These are phyloP conservation scores for Luffa aegyptiaca DNA, from an alignment of 306 rosid genomes.

Conservation along the genomic window DNA sequence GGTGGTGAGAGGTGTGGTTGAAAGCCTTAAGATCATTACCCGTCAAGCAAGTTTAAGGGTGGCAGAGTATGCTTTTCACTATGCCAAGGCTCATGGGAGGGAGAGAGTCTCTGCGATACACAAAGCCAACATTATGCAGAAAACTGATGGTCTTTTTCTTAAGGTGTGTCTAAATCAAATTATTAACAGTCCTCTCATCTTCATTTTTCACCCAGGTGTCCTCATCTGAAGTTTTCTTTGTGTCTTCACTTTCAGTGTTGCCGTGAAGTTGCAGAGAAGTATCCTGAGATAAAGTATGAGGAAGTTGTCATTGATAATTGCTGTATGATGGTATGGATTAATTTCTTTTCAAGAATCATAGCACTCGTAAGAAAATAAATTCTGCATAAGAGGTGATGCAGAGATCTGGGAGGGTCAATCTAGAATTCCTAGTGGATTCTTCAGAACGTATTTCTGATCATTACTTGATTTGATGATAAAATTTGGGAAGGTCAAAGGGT, in stretches of 20 bases:
- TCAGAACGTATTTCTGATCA: background rate
- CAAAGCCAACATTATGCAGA: conserved; percentile 99
- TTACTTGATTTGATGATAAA: background rate
- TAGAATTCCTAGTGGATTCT: conserved; percentile 1
- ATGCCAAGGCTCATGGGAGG: conserved; percentile 91
- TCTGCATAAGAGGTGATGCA: background rate
- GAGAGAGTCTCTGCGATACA: conserved; percentile 95
- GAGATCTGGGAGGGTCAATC: background rate
- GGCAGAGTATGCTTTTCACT: conserved; percentile 97
- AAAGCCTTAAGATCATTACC: conserved; percentile 95
- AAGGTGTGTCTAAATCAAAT: conserved; percentile 19
- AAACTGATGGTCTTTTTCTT: conserved; percentile 95
- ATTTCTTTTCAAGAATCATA: background rate
- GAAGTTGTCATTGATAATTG: conserved; percentile 98
- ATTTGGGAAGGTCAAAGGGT: background rate
- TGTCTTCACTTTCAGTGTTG: conserved; percentile 58
- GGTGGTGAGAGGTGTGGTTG: conserved; percentile 99
- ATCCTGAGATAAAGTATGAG: conserved; percentile 88
- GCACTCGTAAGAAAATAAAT: background rate
- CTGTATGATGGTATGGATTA: conserved; percentile 83
- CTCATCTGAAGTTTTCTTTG: conserved; percentile 8
- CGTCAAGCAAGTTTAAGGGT: conserved; percentile 98
- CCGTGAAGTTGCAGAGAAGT: conserved; percentile 96
- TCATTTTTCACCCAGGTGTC: background rate
- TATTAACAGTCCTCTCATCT: background rate